Evolutionary conservation across 1,284 basidiomycete species (phyloP).

Genomic region (Cryptococcus wingfieldii): DNA sequence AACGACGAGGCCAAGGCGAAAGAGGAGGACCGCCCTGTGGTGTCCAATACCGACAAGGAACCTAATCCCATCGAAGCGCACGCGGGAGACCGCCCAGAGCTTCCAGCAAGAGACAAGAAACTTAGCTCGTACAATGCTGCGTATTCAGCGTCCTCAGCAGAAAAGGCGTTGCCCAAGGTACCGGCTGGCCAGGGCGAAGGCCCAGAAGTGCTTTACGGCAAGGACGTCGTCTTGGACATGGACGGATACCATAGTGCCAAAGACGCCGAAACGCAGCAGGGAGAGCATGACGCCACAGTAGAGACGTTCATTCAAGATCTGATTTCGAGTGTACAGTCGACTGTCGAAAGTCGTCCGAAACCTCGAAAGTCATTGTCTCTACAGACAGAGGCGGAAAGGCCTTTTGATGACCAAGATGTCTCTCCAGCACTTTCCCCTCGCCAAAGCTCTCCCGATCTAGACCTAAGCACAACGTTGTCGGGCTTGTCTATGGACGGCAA

Average conservation of each 20-base stretch:
- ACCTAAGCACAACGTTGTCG: neutral
- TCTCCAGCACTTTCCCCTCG: neutral
- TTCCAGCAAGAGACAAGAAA: conserved; percentile 27
- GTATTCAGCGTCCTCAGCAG: conserved; percentile 30
- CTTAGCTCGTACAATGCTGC: conserved; percentile 5
- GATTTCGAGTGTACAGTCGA: conserved; percentile 16
- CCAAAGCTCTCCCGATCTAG: neutral
- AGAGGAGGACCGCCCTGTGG: conserved; percentile 1
- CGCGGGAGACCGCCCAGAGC: conserved; percentile 20
- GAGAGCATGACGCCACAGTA: conserved; percentile 10
- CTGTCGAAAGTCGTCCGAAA: conserved; percentile 6
- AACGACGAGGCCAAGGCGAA: conserved; percentile 7
- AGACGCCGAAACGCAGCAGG: conserved; percentile 1
- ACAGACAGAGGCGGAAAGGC: neutral
- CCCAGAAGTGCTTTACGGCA: conserved; percentile 63
- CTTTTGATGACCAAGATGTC: neutral
- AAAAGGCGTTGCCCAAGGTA: conserved; percentile 56
- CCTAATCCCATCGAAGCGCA: conserved; percentile 38
- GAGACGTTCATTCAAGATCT: conserved; percentile 33
- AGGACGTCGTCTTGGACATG: conserved; percentile 54
- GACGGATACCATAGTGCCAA: conserved; percentile 49
- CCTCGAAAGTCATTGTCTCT: neutral
- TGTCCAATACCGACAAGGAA: conserved; percentile 14
- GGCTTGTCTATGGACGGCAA: neutral
- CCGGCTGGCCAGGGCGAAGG: conserved; percentile 54